Conservation (phyloP, 805 yeast genomes). For the Dipodascus geniculatus region DNA sequence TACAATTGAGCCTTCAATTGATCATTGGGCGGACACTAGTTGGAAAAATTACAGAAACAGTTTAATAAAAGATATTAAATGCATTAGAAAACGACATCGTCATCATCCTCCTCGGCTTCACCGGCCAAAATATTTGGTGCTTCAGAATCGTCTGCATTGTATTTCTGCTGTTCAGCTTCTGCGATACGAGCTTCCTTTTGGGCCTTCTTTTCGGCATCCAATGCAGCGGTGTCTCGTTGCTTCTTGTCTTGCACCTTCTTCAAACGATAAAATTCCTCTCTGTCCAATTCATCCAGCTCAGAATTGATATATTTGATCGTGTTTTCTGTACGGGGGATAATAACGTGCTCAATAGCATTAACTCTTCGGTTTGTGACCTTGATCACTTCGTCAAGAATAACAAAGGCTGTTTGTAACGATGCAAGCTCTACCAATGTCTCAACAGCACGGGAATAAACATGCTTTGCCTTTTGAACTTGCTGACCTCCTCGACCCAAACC, state of each 20-base stretch:
- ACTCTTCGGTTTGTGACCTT: conserved; percentile 97
- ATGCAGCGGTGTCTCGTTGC: conserved; percentile 61
- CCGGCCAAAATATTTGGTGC: conserved; percentile 1
- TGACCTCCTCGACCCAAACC: conserved; percentile 98
- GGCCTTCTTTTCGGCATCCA: conserved; percentile 32
- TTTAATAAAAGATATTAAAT: background rate
- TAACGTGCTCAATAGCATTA: conserved; percentile 96
- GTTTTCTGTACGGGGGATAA: conserved; percentile 94
- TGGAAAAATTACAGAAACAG: background rate
- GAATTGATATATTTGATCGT: conserved; percentile 87
- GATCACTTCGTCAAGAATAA: conserved; percentile 92
- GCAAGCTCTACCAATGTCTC: conserved; percentile 94
- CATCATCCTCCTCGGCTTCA: conserved; percentile 19
- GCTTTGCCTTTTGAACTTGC: conserved; percentile 89
- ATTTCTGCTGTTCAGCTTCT: no score
- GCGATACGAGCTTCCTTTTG: conserved; percentile 2
- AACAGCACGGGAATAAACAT: conserved; percentile 90
- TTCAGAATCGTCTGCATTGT: conserved; percentile 2
- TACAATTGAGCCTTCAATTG: no score
- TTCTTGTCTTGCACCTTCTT: conserved; percentile 95
- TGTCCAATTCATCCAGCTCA: conserved; percentile 92
- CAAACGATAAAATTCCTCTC: conserved; percentile 95
- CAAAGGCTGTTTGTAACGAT: conserved; percentile 91
- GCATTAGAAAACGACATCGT: conserved; percentile 29
- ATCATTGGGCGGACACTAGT: background rate